Percentiles rank a stretch among this genome's conserved stretches.
Conservation (phyloP, 441 rosid genomes). For the Gossypium lobatum region DNA sequence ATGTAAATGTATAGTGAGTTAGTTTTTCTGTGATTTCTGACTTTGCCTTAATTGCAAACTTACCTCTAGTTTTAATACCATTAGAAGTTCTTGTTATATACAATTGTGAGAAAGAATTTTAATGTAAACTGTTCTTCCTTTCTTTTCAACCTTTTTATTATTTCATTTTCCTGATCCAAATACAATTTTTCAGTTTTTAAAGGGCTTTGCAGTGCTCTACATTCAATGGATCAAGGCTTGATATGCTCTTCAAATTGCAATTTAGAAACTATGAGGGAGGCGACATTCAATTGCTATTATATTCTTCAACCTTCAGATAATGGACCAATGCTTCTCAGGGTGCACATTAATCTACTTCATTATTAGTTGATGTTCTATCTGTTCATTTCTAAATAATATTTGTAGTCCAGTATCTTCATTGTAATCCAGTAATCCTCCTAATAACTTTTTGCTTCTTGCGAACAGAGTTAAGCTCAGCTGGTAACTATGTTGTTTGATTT, state of each 20-base stretch:
- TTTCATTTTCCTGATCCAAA: conserved; percentile 1
- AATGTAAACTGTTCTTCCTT: not conserved
- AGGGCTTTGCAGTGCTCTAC: conserved; percentile 66
- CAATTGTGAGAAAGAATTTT: not conserved
- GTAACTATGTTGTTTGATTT: conserved; percentile 16
- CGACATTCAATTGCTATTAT: conserved; percentile 61
- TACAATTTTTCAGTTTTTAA: conserved; percentile 50
- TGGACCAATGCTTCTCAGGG: conserved; percentile 93
- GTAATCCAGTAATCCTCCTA: not conserved
- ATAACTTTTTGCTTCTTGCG: not conserved
- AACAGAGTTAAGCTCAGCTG: conserved; percentile 1
- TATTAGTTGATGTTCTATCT: conserved; percentile 1
- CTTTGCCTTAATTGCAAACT: conserved; percentile 7
- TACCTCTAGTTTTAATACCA: not conserved
- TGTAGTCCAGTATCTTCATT: not conserved
- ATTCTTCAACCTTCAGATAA: conserved; percentile 80
- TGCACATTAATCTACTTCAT: conserved; percentile 23
- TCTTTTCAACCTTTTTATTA: not conserved
- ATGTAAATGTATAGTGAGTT: conserved; percentile 4
- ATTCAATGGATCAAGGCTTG: conserved; percentile 75
- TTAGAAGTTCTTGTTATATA: not conserved
- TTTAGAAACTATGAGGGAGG: conserved; percentile 50
- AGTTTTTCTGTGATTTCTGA: not conserved
- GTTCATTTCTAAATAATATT: not conserved
- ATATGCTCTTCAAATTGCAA: conserved; percentile 66